Conservation (phyloP, 1,139 yeast species). For the Yamadazyma dendronema region DNA sequence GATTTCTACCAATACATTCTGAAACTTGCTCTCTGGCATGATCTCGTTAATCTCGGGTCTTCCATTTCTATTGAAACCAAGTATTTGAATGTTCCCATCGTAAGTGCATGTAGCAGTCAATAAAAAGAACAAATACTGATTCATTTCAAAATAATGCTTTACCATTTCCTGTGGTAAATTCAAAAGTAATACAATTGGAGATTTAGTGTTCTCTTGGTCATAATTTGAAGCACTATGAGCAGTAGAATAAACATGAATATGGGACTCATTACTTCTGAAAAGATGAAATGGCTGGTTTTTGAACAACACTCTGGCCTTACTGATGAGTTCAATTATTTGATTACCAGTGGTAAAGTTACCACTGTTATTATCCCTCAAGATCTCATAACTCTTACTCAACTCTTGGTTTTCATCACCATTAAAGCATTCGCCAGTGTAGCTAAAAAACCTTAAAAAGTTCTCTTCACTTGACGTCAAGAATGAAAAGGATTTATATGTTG, state of each 20-base stretch:
- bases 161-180: slow-evolving; percentile 40
- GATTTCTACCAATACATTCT: slow-evolving; percentile 15
- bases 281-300: slow-evolving; percentile 86
- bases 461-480: slow-evolving; percentile 16
- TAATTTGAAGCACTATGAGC: slow-evolving; percentile 74
- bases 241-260: slow-evolving; percentile 62
- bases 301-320: slow-evolving; percentile 75
- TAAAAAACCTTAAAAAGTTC: slow-evolving; percentile 29
- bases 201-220: slow-evolving; percentile 53
- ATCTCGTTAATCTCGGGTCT: slow-evolving; percentile 25
- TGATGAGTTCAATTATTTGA: slow-evolving; percentile 58
- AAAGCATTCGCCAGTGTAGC: slow-evolving; percentile 26
- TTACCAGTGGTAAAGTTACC: slow-evolving; percentile 22
- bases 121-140: slow-evolving; percentile 25
- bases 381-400: slow-evolving; percentile 24
- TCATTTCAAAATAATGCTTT: slow-evolving; percentile 22
- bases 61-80: slow-evolving; percentile 26
- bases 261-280: slow-evolving; percentile 44
- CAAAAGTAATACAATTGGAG: slow-evolving; percentile 65
- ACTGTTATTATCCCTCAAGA: slow-evolving; percentile 9
- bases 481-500: slow-evolving; percentile 35
- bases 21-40: slow-evolving; percentile 22
- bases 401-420: slow-evolving; percentile 14
- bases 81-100: slow-evolving; percentile 27
- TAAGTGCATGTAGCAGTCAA: slow-evolving; percentile 29